Conservation (phyloP, 1,284 basidiomycete species). For the Boletus sp. region DNA sequence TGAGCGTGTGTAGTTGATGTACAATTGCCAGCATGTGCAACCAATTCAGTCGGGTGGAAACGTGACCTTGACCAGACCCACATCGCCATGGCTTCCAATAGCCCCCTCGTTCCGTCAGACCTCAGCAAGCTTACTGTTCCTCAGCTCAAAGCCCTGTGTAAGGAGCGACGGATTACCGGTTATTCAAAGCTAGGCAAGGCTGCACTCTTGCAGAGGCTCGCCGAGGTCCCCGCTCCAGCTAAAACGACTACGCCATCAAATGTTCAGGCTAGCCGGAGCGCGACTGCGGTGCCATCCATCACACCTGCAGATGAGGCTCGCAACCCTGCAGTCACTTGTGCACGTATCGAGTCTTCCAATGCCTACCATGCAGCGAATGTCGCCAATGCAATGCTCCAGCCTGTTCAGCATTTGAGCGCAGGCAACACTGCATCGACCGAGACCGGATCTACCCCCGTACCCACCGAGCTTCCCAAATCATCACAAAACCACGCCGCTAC, state of each 20-base stretch:
- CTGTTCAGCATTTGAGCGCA: background rate
- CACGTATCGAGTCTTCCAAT: background rate
- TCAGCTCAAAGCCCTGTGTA: conserved; percentile 64
- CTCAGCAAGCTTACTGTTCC: conserved; percentile 48
- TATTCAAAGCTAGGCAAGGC: conserved; percentile 66
- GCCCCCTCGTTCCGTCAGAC: conserved; percentile 11
- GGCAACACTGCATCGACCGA: background rate
- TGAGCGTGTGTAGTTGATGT: background rate
- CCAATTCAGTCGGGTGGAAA: too few species aligned
- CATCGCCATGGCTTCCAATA: conserved; percentile 10
- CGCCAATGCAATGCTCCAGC: background rate
- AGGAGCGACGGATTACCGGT: conserved; percentile 52
- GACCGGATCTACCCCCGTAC: background rate
- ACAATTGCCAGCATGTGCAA: too few species aligned
- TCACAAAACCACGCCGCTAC: background rate
- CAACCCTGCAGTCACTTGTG: background rate
- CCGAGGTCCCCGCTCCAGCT: background rate
- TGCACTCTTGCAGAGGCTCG: conserved; percentile 52
- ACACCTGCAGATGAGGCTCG: background rate
- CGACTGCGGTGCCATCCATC: background rate
- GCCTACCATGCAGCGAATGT: background rate
- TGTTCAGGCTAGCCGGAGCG: background rate
- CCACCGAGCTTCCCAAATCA: background rate
- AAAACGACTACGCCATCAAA: conserved; percentile 7
- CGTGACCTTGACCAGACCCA: background rate